Evolutionary conservation across 1,284 basidiomycete genomes (phyloP).

Genomic region (Cutaneotrichosporon dermatis): DNA sequence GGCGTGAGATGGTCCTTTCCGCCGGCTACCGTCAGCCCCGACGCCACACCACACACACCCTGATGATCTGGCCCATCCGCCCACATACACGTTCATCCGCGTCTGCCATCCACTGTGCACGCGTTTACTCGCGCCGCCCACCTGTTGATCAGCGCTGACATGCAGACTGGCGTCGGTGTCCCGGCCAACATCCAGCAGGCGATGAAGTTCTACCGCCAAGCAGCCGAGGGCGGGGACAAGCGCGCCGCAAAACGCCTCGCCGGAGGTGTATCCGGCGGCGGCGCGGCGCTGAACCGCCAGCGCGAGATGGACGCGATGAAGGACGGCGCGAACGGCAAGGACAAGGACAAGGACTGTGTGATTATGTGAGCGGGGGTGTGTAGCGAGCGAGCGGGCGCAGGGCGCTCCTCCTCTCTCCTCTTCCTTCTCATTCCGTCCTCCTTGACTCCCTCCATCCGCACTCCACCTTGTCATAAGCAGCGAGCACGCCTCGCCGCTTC

Average conservation of each 20-base stretch:
- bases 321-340: constrained; percentile 49
- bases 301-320: constrained; percentile 44
- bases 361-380: constrained; percentile 60
- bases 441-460: no score
- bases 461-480: no score
- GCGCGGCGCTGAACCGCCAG: constrained; percentile 38
- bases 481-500: no score
- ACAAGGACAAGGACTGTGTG: constrained; percentile 63
- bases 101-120: not conserved
- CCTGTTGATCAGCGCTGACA: not conserved
- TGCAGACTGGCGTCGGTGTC: constrained; percentile 73
- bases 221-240: constrained; percentile 91
- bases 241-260: constrained; percentile 78
- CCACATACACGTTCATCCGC: no score
- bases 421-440: no score
- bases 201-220: constrained; percentile 77
- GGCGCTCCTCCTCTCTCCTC: not conserved
- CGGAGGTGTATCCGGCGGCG: constrained; percentile 40
- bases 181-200: constrained; percentile 64
- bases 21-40: no score
- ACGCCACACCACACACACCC: no score
- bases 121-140: not conserved
- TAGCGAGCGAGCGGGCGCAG: no score
- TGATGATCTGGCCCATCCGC: no score
- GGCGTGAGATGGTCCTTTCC: no score